Evolutionary conservation across 345 rosid species (phyloP).

Genomic region (Linum tenue): DNA sequence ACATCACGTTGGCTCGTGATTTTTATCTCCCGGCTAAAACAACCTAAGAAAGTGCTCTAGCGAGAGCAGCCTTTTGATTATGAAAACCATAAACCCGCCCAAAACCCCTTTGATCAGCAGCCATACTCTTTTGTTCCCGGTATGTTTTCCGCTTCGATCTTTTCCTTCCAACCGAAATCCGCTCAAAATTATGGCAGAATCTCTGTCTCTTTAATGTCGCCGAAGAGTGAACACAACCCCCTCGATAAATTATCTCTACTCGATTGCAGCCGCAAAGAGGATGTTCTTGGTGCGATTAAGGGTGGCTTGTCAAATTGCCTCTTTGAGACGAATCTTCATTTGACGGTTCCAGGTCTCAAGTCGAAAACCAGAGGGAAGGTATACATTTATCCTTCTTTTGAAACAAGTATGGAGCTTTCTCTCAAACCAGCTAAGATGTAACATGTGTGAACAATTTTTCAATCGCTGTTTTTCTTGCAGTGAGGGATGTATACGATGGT

Average conservation of each 20-base stretch:
- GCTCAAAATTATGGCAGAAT: conserved; percentile 5
- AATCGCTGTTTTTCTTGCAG: conserved; percentile 24
- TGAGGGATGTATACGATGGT: conserved; percentile 76
- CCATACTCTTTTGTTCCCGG: neutral
- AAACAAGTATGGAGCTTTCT: neutral
- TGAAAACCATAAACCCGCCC: conserved; percentile 12
- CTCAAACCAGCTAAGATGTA: too few relatives aligned
- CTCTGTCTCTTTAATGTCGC: conserved; percentile 3
- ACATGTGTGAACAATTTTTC: neutral
- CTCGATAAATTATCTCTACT: conserved; percentile 3
- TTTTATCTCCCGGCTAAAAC: too few relatives aligned
- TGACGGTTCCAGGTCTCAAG: conserved; percentile 66
- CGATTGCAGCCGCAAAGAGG: conserved; percentile 46
- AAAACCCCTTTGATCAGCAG: conserved; percentile 8
- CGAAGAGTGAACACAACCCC: conserved; percentile 3
- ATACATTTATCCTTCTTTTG: neutral
- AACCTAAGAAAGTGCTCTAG: too few relatives aligned
- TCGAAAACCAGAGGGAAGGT: conserved; percentile 91
- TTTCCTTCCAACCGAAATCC: conserved; percentile 10
- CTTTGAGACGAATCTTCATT: conserved; percentile 62
- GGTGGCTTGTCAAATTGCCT: conserved; percentile 58
- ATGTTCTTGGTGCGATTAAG: conserved; percentile 42
- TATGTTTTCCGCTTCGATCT: neutral
- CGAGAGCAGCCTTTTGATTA: too few relatives aligned
- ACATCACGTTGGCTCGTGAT: too few relatives aligned